Evolutionary conservation across 2,329 filamentous ascomycete species (phyloP).

Genomic region (Ceratocystis colombiana): DNA sequence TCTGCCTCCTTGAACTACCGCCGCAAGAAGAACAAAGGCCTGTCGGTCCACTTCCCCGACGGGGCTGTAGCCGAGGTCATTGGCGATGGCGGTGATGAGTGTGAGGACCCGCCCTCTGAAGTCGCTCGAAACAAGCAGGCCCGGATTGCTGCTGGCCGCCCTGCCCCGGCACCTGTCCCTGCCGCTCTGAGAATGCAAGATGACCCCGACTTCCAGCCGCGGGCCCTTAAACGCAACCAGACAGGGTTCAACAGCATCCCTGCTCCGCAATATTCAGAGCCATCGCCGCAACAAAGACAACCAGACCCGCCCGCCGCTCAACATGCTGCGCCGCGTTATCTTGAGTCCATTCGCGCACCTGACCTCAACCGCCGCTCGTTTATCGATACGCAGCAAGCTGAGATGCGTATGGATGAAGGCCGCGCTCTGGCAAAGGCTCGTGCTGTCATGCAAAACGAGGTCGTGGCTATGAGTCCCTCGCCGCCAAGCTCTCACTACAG

Average conservation of each 20-base stretch:
- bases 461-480: conserved; percentile 18
- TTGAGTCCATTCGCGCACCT: conserved; percentile 36
- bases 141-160: conserved; percentile 31
- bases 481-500: conserved; percentile 22
- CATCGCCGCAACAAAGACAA: conserved; percentile 29
- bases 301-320: conserved; percentile 27
- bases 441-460: conserved; percentile 7
- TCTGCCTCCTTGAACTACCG: conserved; percentile 31
- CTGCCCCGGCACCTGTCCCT: conserved; percentile 23
- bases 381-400: conserved; percentile 48
- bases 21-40: conserved; percentile 50
- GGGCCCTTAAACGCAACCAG: conserved; percentile 46
- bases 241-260: conserved; percentile 40
- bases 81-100: conserved; percentile 84
- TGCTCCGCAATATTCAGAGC: conserved; percentile 1
- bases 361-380: conserved; percentile 49
- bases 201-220: conserved; percentile 40
- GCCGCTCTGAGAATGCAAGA: conserved; percentile 29
- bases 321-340: conserved; percentile 32
- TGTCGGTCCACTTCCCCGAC: conserved; percentile 65
- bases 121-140: conserved; percentile 49
- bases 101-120: conserved; percentile 59
- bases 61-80: conserved; percentile 63
- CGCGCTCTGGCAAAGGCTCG: conserved; percentile 46
- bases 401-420: conserved; percentile 53